A percentile compares a stretch with the other conserved stretches of the same genome.
phyloP scores from a whole-genome alignment of 495 filamentous ascomycete genomes.

The Neurospora tetrasperma region DNA sequence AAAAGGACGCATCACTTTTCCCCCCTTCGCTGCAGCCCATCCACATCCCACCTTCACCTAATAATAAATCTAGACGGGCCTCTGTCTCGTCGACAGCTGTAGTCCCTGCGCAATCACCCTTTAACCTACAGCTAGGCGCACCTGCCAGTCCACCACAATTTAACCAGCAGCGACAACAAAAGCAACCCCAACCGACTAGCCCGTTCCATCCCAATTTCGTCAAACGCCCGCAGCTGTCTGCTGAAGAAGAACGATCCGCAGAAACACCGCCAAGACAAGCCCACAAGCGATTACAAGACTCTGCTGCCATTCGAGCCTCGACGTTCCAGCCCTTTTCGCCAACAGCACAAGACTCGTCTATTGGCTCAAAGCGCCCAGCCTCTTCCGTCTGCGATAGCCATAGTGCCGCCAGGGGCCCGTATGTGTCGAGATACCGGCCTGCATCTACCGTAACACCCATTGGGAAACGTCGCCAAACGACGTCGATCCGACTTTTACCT shows the following conservation, averaged over 20 bases:
- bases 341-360: constrained; percentile 8
- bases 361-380: constrained; percentile 27
- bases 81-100: constrained; percentile 24
- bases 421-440: constrained; percentile 12
- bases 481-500: constrained; percentile 5
- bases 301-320: constrained; percentile 28
- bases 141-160: constrained; percentile 8
- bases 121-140: constrained; percentile 11
- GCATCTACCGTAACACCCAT: constrained; percentile 16
- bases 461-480: constrained; percentile 17
- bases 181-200: constrained; percentile 8
- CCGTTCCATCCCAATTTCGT: constrained; percentile 7
- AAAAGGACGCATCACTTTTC: constrained; percentile 26
- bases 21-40: constrained; percentile 22
- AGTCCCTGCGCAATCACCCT: constrained; percentile 2
- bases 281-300: background rate
- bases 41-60: constrained; percentile 28
- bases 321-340: constrained; percentile 23
- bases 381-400: constrained; percentile 28
- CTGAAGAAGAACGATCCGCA: constrained; percentile 5
- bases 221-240: background rate
- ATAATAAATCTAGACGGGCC: background rate
- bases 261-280: constrained; percentile 15
- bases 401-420: constrained; percentile 11
- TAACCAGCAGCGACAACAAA: constrained; percentile 8